These are phyloP conservation scores for Epicoccum nigrum DNA, from an alignment of 2,329 filamentous ascomycete genomes.

Conservation along the genomic window DNA sequence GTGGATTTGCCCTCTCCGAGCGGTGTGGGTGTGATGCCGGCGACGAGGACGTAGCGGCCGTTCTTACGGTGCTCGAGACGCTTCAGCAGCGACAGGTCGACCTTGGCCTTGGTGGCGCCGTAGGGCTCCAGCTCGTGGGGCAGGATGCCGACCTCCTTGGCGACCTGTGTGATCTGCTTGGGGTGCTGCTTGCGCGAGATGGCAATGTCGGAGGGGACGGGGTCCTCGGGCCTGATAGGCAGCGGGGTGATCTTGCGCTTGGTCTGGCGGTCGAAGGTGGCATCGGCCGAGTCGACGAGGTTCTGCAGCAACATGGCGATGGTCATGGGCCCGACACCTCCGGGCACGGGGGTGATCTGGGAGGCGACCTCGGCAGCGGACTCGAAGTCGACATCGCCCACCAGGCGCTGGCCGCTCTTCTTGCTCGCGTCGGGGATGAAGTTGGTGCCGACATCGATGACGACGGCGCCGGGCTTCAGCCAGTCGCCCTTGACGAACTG, in stretches of 20 bases:
- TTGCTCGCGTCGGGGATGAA: conserved; percentile 87
- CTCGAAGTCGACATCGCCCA: conserved; percentile 94
- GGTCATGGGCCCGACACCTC: conserved; percentile 97
- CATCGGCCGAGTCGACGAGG: conserved; percentile 82
- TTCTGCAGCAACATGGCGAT: conserved; percentile 98
- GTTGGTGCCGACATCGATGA: conserved; percentile 98
- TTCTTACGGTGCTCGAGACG: conserved; percentile 85
- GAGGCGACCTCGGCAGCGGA: conserved; percentile 85
- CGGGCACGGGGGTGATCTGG: conserved; percentile 92
- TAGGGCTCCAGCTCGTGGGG: conserved; percentile 92
- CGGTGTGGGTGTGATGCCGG: conserved; percentile 94
- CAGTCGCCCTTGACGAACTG: conserved; percentile 92
- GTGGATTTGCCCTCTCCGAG: conserved; percentile 98
- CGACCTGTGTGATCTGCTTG: conserved; percentile 87
- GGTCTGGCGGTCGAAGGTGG: conserved; percentile 83
- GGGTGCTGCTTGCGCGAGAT: conserved; percentile 88
- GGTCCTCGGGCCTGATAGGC: conserved; percentile 77
- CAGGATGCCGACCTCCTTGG: conserved; percentile 85
- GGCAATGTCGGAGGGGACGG: conserved; percentile 94
- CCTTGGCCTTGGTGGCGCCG: conserved; percentile 94
- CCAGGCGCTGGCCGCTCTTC: conserved; percentile 90
- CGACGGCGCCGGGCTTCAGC: conserved; percentile 92
- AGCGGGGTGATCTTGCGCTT: conserved; percentile 79
- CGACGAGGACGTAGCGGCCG: conserved; percentile 89
- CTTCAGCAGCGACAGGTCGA: conserved; percentile 80